Conservation (phyloP, 2,329 filamentous ascomycete genomes). For the Celoporthe dispersa region DNA sequence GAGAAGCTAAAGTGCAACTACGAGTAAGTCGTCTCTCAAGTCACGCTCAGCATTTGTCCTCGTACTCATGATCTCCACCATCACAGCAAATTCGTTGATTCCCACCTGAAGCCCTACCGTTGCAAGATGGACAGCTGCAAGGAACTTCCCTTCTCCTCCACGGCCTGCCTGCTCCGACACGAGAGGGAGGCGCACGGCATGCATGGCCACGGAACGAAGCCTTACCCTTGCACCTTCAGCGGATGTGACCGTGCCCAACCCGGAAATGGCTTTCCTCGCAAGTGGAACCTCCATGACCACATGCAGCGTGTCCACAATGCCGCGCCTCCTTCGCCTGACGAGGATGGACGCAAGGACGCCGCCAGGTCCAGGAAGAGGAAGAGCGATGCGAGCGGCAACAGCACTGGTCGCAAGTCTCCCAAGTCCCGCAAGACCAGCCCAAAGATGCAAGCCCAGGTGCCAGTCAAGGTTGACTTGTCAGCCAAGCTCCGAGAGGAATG, state of each 20-base stretch:
- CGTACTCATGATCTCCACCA: slow-evolving; percentile 28
- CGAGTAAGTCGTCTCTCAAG: slow-evolving; percentile 70
- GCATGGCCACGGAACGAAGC: slow-evolving; percentile 92
- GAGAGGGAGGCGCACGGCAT: slow-evolving; percentile 95
- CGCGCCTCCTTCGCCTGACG: slow-evolving; percentile 32
- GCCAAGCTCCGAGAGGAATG: slow-evolving; percentile 57
- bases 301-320: slow-evolving; percentile 90
- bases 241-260: slow-evolving; percentile 83
- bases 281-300: slow-evolving; percentile 96
- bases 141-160: slow-evolving; percentile 90
- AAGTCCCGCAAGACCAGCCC: slow-evolving; percentile 35
- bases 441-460: slow-evolving; percentile 38
- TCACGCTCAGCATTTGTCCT: background rate
- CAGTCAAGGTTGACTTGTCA: slow-evolving; percentile 41
- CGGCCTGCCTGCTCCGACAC: slow-evolving; percentile 90
- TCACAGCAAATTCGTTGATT: slow-evolving; percentile 91
- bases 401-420: slow-evolving; percentile 53
- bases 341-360: slow-evolving; percentile 39
- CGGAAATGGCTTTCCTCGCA: slow-evolving; percentile 89
- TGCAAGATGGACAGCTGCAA: slow-evolving; percentile 87
- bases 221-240: slow-evolving; percentile 84
- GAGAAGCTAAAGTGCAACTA: slow-evolving; percentile 99
- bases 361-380: slow-evolving; percentile 63
- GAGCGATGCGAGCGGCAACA: slow-evolving; percentile 52
- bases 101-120: slow-evolving; percentile 93